phyloP scores from a whole-genome alignment of 2,329 filamentous ascomycete species.

The Phialophora expanda region DNA sequence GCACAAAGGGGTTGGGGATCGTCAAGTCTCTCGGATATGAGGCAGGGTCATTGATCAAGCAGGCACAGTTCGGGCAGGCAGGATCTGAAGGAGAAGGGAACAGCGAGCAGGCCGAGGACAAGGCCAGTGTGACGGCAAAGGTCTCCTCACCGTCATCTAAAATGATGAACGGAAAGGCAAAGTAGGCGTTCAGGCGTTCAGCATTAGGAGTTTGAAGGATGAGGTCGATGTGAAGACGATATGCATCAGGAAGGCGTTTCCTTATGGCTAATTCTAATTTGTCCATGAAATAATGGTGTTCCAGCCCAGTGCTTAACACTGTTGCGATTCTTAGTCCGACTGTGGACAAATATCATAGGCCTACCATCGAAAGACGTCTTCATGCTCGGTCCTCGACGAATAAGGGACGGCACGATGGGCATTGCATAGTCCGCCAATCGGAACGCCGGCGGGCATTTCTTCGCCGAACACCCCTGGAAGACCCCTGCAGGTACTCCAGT shows the following conservation, averaged over 20 bases:
- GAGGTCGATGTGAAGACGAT: background rate
- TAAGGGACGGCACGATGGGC: background rate
- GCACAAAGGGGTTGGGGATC: constrained; percentile 93
- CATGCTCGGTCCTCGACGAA: background rate
- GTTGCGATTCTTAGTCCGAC: background rate
- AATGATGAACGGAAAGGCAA: constrained; percentile 22
- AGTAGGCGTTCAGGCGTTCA: constrained; percentile 11
- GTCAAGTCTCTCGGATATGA: constrained; percentile 93
- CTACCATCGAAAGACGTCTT: background rate
- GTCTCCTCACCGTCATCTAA: constrained; percentile 3
- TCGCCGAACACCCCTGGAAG: background rate
- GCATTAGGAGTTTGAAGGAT: background rate
- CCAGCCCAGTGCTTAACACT: background rate
- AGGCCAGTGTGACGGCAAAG: constrained; percentile 1
- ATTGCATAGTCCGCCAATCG: background rate
- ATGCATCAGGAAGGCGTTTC: background rate
- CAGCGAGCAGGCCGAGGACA: constrained; percentile 27
- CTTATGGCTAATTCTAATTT: background rate
- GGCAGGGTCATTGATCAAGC: constrained; percentile 55
- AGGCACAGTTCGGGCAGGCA: constrained; percentile 30
- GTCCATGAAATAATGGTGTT: background rate
- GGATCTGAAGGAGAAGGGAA: constrained; percentile 13
- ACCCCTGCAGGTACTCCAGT: background rate
- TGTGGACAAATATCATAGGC: background rate
- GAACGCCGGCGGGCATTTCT: background rate